Conservation (phyloP, 2,329 filamentous ascomycete genomes). For the Botrytis medusae region DNA sequence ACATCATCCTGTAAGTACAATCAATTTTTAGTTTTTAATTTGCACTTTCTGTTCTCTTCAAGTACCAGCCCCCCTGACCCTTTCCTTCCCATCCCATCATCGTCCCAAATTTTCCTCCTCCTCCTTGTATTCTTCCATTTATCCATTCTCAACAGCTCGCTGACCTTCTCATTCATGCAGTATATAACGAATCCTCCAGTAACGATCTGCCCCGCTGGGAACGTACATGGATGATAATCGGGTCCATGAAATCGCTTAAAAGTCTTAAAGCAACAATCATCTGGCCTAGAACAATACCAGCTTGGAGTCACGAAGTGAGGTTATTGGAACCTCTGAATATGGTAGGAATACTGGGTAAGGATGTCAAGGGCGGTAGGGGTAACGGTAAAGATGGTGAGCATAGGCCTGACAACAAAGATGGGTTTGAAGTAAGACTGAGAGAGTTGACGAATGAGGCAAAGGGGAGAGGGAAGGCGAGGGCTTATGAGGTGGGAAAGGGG, state of each 20-base stretch:
- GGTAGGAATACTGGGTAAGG: constrained; percentile 22
- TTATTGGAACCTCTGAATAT: constrained; percentile 28
- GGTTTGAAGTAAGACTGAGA: constrained; percentile 27
- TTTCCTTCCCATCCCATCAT: neutral
- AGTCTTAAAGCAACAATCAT: constrained; percentile 24
- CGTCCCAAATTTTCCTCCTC: neutral
- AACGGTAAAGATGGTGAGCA: neutral
- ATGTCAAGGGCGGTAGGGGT: neutral
- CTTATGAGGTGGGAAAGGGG: constrained; percentile 14
- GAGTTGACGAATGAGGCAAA: constrained; percentile 16
- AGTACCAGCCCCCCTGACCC: neutral
- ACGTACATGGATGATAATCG: constrained; percentile 30
- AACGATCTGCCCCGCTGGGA: constrained; percentile 30
- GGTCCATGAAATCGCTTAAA: constrained; percentile 28
- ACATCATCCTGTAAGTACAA: constrained; percentile 7
- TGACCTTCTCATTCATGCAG: neutral
- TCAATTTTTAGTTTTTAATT: neutral
- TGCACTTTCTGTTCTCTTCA: neutral
- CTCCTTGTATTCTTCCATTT: neutral
- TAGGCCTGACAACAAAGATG: neutral
- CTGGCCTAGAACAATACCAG: constrained; percentile 25
- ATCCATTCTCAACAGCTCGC: neutral
- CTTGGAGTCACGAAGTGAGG: constrained; percentile 25
- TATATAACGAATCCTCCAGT: constrained; percentile 18
- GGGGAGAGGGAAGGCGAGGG: constrained; percentile 18